Conservation (phyloP, 805 yeast species). For the Sugiyamaella lignohabitans region DNA sequence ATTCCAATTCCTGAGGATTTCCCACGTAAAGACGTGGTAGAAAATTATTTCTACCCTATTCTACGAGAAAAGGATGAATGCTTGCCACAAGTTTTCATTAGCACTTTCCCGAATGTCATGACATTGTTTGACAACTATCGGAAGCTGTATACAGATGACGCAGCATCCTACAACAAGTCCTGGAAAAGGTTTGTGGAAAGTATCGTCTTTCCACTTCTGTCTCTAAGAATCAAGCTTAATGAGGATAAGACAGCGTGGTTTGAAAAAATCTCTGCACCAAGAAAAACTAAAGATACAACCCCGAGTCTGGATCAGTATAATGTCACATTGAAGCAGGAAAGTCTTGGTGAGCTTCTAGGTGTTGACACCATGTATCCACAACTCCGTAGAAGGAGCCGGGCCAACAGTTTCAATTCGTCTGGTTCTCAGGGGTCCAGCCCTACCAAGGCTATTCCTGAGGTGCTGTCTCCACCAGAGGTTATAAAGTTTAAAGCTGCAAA, state of each 20-base stretch:
- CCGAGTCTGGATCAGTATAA: background rate
- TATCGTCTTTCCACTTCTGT: background rate
- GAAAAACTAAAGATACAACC: background rate
- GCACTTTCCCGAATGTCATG: background rate
- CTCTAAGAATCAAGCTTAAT: background rate
- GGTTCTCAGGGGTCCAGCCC: too few relatives aligned
- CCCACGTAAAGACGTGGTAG: conserved; percentile 14
- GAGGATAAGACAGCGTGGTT: background rate
- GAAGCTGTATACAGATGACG: background rate
- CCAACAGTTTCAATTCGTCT: too few relatives aligned
- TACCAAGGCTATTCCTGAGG: too few relatives aligned
- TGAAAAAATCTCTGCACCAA: background rate
- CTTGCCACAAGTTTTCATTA: background rate
- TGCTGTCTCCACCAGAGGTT: too few relatives aligned
- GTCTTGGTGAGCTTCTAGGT: background rate
- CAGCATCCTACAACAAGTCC: background rate
- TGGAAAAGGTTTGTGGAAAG: background rate
- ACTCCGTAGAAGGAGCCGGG: too few relatives aligned
- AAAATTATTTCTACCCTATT: conserved; percentile 11
- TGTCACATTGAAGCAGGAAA: background rate
- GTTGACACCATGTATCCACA: background rate
- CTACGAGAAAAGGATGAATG: background rate
- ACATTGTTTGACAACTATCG: background rate
- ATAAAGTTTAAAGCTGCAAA: too few relatives aligned
- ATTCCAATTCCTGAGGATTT: conserved; percentile 12